phyloP scores from a whole-genome alignment of 345 rosid species.

The Arabidopsis arenosa region DNA sequence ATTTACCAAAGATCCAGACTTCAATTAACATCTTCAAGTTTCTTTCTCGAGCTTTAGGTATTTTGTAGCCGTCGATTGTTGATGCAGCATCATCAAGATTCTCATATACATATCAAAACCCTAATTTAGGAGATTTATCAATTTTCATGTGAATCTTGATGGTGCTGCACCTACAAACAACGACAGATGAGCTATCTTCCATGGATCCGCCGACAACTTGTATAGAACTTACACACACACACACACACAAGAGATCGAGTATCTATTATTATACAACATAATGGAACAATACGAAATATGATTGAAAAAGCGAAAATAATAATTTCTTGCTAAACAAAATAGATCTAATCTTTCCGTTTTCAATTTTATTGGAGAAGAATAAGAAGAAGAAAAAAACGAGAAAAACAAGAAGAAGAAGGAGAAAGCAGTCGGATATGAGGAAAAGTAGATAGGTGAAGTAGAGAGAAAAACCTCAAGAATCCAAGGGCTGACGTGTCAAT shows the following conservation, averaged over 20 bases:
- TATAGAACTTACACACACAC: neutral
- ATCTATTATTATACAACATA: neutral
- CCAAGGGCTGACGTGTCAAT: slow-evolving; percentile 44
- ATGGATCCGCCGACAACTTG: slow-evolving; percentile 29
- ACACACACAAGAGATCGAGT: slow-evolving; percentile 3
- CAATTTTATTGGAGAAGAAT: slow-evolving; percentile 5
- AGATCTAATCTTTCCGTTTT: slow-evolving; percentile 5
- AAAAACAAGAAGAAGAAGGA: neutral
- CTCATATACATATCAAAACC: slow-evolving; percentile 61
- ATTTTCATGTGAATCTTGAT: slow-evolving; percentile 91
- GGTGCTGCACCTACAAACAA: slow-evolving; percentile 87
- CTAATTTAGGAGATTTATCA: slow-evolving; percentile 26
- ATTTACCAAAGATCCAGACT: slow-evolving; percentile 33
- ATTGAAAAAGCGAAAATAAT: neutral
- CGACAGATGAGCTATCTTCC: slow-evolving; percentile 56
- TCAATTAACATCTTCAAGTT: neutral
- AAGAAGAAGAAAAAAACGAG: neutral
- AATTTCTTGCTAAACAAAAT: neutral
- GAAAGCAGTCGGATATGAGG: slow-evolving; percentile 17
- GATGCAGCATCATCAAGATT: slow-evolving; percentile 99
- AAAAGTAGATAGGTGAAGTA: slow-evolving; percentile 29
- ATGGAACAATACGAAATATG: neutral
- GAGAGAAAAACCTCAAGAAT: slow-evolving; percentile 20
- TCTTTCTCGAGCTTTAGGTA: slow-evolving; percentile 13
- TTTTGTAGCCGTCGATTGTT: slow-evolving; percentile 66